Percentiles rank a stretch among this genome's conserved stretches.
phyloP scores from a whole-genome alignment of 257 asterid species.

The Oldenlandia corymbosa region DNA sequence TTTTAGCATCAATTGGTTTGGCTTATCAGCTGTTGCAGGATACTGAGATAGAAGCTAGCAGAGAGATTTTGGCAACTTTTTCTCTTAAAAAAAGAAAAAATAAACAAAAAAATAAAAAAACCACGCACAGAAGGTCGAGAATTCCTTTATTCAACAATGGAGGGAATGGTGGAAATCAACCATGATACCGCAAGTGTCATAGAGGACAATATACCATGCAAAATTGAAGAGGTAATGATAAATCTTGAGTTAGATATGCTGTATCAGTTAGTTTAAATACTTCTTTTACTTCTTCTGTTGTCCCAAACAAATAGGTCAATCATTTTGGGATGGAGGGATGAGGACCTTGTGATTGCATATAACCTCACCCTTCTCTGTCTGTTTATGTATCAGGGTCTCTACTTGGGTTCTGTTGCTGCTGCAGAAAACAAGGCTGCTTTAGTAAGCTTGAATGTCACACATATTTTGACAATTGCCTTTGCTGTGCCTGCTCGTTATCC shows the following conservation, averaged over 20 bases:
- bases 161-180: constrained; percentile 32
- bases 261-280: neutral
- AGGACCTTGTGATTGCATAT: neutral
- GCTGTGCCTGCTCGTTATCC: constrained; percentile 44
- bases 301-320: no score
- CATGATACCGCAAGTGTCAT: constrained; percentile 27
- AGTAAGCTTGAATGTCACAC: constrained; percentile 63
- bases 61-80: neutral
- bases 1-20: neutral
- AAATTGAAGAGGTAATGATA: constrained; percentile 69
- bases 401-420: constrained; percentile 86
- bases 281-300: constrained; percentile 1
- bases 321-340: no score
- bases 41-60: neutral
- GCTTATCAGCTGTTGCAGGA: constrained; percentile 7
- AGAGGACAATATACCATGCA: constrained; percentile 57
- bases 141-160: constrained; percentile 37
- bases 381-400: constrained; percentile 60
- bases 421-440: constrained; percentile 52
- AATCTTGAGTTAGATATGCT: no score
- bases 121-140: no score
- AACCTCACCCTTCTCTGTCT: constrained; percentile 1
- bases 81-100: no score
- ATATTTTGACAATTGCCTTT: constrained; percentile 59
- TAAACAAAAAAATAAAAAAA: no score